A percentile compares a stretch with the other conserved stretches of the same genome.
phyloP scores from a whole-genome alignment of 1,139 yeast genomes.

The Yamadazyma friedrichii region DNA sequence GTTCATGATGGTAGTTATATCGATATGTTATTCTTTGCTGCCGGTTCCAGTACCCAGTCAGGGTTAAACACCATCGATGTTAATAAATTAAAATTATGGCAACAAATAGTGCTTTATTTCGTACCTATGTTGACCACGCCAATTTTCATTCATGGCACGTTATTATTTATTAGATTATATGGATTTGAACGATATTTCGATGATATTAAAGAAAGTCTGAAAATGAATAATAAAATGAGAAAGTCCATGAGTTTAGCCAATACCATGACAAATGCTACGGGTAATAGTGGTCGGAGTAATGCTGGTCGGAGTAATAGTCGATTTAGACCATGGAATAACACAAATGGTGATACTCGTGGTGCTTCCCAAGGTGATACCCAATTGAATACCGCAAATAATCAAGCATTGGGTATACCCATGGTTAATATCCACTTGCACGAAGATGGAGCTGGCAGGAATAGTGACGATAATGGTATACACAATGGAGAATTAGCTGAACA shows the following conservation, averaged over 20 bases:
- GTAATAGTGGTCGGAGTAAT: conserved; percentile 38
- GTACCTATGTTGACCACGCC: conserved; percentile 75
- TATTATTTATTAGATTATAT: conserved; percentile 77
- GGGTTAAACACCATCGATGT: conserved; percentile 81
- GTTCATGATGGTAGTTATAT: conserved; percentile 64
- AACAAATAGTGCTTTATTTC: conserved; percentile 68
- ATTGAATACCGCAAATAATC: conserved; percentile 38
- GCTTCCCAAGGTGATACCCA: conserved; percentile 35
- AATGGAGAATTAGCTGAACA: background rate
- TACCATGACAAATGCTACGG: conserved; percentile 1
- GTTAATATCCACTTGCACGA: conserved; percentile 1
- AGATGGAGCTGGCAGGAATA: no score
- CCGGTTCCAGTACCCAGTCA: conserved; percentile 85
- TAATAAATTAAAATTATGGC: conserved; percentile 63
- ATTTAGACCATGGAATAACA: background rate
- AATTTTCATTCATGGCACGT: conserved; percentile 78
- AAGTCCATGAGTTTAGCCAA: conserved; percentile 47
- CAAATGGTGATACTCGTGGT: conserved; percentile 30
- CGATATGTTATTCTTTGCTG: conserved; percentile 74
- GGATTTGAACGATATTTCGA: conserved; percentile 91
- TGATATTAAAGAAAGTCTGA: conserved; percentile 72
- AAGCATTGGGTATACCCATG: conserved; percentile 24
- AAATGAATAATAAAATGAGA: conserved; percentile 74
- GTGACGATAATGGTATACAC: background rate
- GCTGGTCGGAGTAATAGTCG: conserved; percentile 35